phyloP scores from a whole-genome alignment of 2,329 filamentous ascomycete species.

The Penicillium sp. region DNA sequence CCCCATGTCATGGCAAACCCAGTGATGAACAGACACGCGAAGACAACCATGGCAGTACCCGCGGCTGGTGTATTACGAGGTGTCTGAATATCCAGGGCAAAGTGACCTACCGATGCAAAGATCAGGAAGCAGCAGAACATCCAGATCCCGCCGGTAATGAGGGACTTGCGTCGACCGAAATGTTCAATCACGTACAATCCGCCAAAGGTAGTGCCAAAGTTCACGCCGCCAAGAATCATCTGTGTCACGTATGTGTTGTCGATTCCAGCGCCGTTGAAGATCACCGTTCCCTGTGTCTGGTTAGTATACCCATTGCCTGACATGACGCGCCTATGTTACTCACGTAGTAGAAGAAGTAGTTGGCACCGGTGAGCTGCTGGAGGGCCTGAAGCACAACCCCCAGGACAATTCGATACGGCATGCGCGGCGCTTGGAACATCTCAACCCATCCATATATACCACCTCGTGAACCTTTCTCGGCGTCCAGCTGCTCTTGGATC shows the following conservation, averaged over 20 bases:
- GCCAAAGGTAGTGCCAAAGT: constrained; percentile 66
- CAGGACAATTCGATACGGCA: constrained; percentile 46
- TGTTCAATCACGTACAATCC: constrained; percentile 70
- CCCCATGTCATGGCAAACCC: constrained; percentile 71
- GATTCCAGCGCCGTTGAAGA: constrained; percentile 66
- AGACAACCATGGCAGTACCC: constrained; percentile 69
- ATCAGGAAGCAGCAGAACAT: constrained; percentile 66
- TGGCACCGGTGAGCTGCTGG: constrained; percentile 49
- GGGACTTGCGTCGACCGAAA: constrained; percentile 66
- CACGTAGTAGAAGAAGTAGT: constrained; percentile 59
- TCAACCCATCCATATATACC: constrained; percentile 42
- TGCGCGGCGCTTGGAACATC: constrained; percentile 47
- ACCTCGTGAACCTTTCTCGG: constrained; percentile 41
- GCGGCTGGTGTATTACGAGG: constrained; percentile 49
- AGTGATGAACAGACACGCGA: constrained; percentile 70
- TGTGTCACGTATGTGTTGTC: constrained; percentile 64
- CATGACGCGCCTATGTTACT: constrained; percentile 1
- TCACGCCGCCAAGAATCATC: constrained; percentile 68
- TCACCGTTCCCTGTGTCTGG: constrained; percentile 37
- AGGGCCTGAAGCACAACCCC: constrained; percentile 46
- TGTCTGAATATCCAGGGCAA: constrained; percentile 37
- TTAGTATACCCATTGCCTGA: constrained; percentile 46
- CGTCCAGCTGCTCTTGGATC: constrained; percentile 58
- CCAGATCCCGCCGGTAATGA: constrained; percentile 67
- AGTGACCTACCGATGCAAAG: constrained; percentile 61